Evolutionary conservation across 2,329 filamentous ascomycete genomes (phyloP).

Genomic region (Metarhizium sp.): DNA sequence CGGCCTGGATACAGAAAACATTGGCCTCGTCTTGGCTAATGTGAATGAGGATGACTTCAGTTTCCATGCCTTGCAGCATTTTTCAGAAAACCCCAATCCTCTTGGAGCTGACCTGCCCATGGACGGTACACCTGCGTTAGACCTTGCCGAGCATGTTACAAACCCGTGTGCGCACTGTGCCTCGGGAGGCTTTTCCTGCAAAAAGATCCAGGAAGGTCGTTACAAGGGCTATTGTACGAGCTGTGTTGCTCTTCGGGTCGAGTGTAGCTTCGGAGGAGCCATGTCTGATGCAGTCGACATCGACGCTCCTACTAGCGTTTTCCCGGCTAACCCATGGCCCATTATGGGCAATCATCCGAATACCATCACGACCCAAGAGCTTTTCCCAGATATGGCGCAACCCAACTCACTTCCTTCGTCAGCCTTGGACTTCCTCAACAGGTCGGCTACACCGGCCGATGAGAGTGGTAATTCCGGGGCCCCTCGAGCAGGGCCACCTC

Average conservation of each 20-base stretch:
- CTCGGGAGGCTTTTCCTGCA: conserved; percentile 47
- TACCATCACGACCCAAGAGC: conserved; percentile 20
- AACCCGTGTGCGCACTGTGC: conserved; percentile 43
- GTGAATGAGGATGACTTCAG: conserved; percentile 50
- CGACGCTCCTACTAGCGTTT: conserved; percentile 19
- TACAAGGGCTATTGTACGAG: conserved; percentile 53
- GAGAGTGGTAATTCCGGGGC: conserved; percentile 12
- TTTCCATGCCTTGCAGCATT: conserved; percentile 51
- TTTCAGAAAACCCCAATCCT: conserved; percentile 29
- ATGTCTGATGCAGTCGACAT: conserved; percentile 24
- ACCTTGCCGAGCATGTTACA: conserved; percentile 13
- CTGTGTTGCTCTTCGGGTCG: conserved; percentile 49
- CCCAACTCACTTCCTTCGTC: conserved; percentile 16
- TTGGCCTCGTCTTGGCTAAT: conserved; percentile 46
- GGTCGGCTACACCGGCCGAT: conserved; percentile 10
- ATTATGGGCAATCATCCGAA: conserved; percentile 33
- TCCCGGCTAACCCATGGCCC: conserved; percentile 37
- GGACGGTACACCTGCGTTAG: conserved; percentile 12
- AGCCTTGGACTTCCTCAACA: conserved; percentile 17
- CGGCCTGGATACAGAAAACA: conserved; percentile 24
- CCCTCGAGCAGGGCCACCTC: conserved; percentile 21
- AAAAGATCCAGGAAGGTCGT: conserved; percentile 49
- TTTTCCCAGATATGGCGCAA: conserved; percentile 14
- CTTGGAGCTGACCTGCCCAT: conserved; percentile 15
- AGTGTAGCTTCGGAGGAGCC: conserved; percentile 45